Evolutionary conservation across 1,139 yeast genomes (phyloP), one percentile per base, ranked within the genome.

Genomic region (Scheffersomyces illinoinensis): DNA sequence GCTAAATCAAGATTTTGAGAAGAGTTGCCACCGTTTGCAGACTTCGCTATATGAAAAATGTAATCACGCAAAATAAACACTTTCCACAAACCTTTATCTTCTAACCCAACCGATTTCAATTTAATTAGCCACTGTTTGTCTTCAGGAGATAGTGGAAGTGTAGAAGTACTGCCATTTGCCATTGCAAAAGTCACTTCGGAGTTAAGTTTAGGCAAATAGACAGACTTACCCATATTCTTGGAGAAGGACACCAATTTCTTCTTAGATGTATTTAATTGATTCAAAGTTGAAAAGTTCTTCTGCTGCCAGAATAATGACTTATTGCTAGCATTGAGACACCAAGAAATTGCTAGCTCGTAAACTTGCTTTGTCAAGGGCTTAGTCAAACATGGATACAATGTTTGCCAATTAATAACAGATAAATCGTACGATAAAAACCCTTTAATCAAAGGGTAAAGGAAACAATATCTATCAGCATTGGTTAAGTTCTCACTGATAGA

Each of bases 291-390:
- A 78, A 84, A 47, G 71, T 68, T 53, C 71, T 70, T 78, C 58
- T 82, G 81, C 61, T 86, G 84, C 98, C 98, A 93, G 69, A 93
- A 93, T 20, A 89, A 73, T 0, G 97, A 86, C 56, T 87, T 87
- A 5, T 81, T 81, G 0, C 81, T 68, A 0, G 90, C 86, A 60
- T 85, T 83, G 18, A 82, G 63, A 0, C 92, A 90, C 98, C 99
- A 95, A 1, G 82, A 79, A 51, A 88, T 77, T 0, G 91, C 83
- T 57, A 87, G 72, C 56, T 87, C 90, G 67, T 85, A 93, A 0
- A 89, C 86, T 0, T 87, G 81, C 62, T 89, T 82, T 0, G 93
- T 76, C 1, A 93, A 68, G 0, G 97, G 93, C 54, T 82, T 81
- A 52, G 88, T 86, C 51, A 88, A 79, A 62, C 91, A 84, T 1